Evolutionary conservation across 2,329 filamentous ascomycete species (phyloP), one percentile per base, ranked within the genome.

Genomic region (Dothideomycetes sp.): DNA sequence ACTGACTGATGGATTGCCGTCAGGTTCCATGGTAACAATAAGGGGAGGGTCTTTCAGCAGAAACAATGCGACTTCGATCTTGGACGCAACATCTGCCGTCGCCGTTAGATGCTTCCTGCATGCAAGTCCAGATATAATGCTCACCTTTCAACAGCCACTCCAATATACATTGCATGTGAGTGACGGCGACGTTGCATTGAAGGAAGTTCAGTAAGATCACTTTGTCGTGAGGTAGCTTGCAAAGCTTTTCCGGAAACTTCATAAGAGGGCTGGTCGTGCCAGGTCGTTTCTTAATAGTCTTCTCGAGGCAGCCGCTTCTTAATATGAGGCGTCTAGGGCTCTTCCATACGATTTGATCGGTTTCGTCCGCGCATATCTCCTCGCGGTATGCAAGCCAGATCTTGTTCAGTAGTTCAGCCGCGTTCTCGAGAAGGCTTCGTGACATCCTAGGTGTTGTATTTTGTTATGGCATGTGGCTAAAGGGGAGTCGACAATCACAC

Each of bases 381-480:
- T 27, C 12, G 7, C 37, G 43, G 19, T 27, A 39, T 14, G 11
- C 41, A 30, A 10, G 40, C 43, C 19, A 43, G 30, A 40, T 43
- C 43, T 43, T 57, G 52, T 3, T 54, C 56, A 34, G 59, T 43
- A 60, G 33, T n/a, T n/a, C n/a, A n/a, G n/a, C n/a, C n/a, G n/a
- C n/a, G n/a, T n/a, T n/a, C n/a, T n/a, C n/a, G n/a, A n/a, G n/a
- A n/a, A n/a, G n/a, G n/a, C n/a, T n/a, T n/a, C n/a, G n/a, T n/a
- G n/a, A n/a, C n/a, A n/a, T n/a, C n/a, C n/a, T n/a, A n/a, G n/a
- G n/a, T n/a, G n/a, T n/a, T n/a, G n/a, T n/a, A n/a, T n/a, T n/a
- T n/a, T n/a, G n/a, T n/a, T n/a, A n/a, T n/a, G n/a, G n/a, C n/a
- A n/a, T n/a, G n/a, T n/a, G n/a, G n/a, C n/a, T n/a, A n/a, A n/a